Conservation (phyloP, 2,329 filamentous ascomycete genomes). For the Furcasterigmium furcatum region DNA sequence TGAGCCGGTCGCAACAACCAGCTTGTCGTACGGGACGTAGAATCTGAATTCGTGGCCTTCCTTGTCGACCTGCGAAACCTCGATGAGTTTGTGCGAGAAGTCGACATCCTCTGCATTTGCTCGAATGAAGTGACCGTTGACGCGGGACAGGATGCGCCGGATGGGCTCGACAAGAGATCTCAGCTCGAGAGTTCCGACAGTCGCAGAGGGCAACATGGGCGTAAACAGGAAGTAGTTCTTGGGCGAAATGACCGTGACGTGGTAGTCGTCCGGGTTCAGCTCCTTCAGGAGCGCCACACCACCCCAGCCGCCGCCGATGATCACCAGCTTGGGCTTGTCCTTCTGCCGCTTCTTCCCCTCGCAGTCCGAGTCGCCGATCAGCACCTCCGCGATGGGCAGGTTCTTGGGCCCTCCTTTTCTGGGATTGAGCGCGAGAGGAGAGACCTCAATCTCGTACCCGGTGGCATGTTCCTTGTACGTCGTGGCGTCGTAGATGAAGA, state of each 20-base stretch:
- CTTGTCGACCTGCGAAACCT: conserved; percentile 71
- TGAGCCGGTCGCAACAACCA: conserved; percentile 89
- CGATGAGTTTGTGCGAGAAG: conserved; percentile 86
- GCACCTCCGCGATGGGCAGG: conserved; percentile 81
- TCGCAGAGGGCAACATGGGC: conserved; percentile 95
- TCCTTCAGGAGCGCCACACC: conserved; percentile 89
- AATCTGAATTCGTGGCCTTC: conserved; percentile 75
- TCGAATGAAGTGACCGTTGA: conserved; percentile 86
- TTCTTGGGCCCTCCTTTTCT: conserved; percentile 89
- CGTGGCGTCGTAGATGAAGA: conserved; percentile 91
- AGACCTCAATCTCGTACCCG: conserved; percentile 75
- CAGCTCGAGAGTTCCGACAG: conserved; percentile 90
- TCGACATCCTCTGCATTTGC: conserved; percentile 86
- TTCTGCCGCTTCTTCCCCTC: conserved; percentile 67
- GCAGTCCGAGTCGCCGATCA: conserved; percentile 85
- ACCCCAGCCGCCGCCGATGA: conserved; percentile 93
- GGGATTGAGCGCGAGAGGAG: conserved; percentile 76
- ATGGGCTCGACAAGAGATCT: conserved; percentile 92
- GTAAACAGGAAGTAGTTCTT: conserved; percentile 98
- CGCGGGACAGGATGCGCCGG: conserved; percentile 72
- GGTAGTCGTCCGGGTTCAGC: conserved; percentile 85
- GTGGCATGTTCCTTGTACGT: conserved; percentile 77
- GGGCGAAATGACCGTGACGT: conserved; percentile 91
- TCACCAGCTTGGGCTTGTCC: conserved; percentile 88
- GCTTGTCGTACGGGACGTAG: conserved; percentile 96